Conservation (phyloP, 1,139 yeast genomes). For the Entelexis sorbosivorans region DNA sequence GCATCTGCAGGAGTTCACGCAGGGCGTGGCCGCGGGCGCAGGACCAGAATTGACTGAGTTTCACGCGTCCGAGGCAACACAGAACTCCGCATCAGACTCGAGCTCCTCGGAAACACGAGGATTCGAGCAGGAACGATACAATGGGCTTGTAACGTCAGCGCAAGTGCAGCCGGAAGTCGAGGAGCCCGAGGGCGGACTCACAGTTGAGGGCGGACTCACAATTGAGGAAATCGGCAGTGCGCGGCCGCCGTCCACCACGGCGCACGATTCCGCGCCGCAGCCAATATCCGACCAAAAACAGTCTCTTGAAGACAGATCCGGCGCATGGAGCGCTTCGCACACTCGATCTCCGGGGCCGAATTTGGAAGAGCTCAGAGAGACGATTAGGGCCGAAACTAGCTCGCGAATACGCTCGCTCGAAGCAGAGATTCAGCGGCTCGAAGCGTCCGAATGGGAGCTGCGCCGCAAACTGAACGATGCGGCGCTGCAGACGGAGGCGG, state of each 20-base stretch:
- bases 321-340: no score
- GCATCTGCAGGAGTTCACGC: not conserved
- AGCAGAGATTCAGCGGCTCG: constrained; percentile 10
- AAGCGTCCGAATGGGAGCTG: constrained; percentile 11
- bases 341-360: no score
- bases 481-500: constrained; percentile 7
- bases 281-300: no score
- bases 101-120: not conserved
- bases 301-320: no score
- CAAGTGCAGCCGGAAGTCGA: not conserved
- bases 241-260: not conserved
- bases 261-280: no score
- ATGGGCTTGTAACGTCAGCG: not conserved
- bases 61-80: not conserved
- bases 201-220: not conserved
- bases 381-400: not conserved
- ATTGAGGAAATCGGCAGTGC: not conserved
- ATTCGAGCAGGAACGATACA: no score
- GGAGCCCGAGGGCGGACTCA: not conserved
- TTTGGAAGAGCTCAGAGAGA: not conserved
- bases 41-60: not conserved
- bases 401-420: constrained; percentile 6
- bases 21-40: not conserved
- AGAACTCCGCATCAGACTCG: not conserved
- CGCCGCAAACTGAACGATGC: constrained; percentile 10